Evolutionary conservation across 306 rosid species (phyloP), one percentile per base, ranked within the genome.

Genomic region (Fagus sylvatica): DNA sequence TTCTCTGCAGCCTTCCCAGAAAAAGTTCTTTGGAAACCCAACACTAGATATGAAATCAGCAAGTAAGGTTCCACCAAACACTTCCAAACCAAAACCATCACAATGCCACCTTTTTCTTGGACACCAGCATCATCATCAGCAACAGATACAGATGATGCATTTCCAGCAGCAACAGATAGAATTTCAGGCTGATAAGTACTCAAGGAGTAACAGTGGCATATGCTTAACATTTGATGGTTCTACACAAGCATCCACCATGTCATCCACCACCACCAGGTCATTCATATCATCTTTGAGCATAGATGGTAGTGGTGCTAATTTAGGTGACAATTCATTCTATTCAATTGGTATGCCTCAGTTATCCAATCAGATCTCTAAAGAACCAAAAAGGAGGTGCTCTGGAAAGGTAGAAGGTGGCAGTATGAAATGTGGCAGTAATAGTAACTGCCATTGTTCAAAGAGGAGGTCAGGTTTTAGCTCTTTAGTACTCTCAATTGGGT

Each of bases 201-300:
- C 91, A 46, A 83, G 88, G 92, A 88, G 67, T 84, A 88, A 85
- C 43, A 92, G 90, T 53, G 95, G 97, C 73, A 85, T 89, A 69
- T 89, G 76, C 87, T 87, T 95, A 80, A 96, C 86, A 65, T 96
- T 96, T 73, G 99, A 96, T 69, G 84, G 90, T 76, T 86, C 98
- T 73, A 91, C 91, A 69, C 86, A 95, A 85, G 91, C 96, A 22
- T 91, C 91, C 4, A 89, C 97, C 80, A 87, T 95, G 90, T 90
- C 99, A 48, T 96, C 51, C 51, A 46, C 51, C 28, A 22, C 98
- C 32, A 91, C 85, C 13, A 90, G 97, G 70, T 91, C 98, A 76
- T 96, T 96, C 84, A 90, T 91, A 74, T 93, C 99, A 32, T 96
- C 99, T 8, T 79, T 96, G 89, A 96, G 99, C 81, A 86, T 96